Percentiles rank a stretch among this genome's conserved stretches.
Conservation (phyloP, 306 rosid species). For the Castanea mollissima region DNA sequence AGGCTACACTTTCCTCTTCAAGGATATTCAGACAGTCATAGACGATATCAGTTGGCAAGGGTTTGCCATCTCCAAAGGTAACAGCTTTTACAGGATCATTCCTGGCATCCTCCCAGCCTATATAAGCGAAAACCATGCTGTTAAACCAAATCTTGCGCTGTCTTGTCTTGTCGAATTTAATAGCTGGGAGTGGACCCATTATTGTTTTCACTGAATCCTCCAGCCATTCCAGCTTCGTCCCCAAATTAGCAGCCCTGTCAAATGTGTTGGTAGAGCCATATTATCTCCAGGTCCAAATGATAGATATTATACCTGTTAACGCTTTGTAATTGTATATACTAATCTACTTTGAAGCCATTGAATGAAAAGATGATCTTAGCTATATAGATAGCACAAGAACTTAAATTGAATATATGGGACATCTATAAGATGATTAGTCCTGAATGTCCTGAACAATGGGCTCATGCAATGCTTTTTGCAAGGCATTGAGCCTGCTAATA, state of each 20-base stretch:
- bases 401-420: too few relatives aligned
- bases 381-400: too few relatives aligned
- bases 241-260: slow-evolving; percentile 73
- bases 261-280: background rate
- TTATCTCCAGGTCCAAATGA: background rate
- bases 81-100: slow-evolving; percentile 81
- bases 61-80: slow-evolving; percentile 73
- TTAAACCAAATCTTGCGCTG: slow-evolving; percentile 81
- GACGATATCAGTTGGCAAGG: slow-evolving; percentile 57
- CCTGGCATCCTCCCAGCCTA: slow-evolving; percentile 49
- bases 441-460: too few relatives aligned
- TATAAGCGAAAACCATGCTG: slow-evolving; percentile 88
- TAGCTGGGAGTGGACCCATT: slow-evolving; percentile 84
- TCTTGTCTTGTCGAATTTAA: slow-evolving; percentile 54
- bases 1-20: slow-evolving; percentile 72
- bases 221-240: slow-evolving; percentile 83
- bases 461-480: too few relatives aligned
- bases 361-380: too few relatives aligned
- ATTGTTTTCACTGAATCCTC: slow-evolving; percentile 70
- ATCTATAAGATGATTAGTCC: too few relatives aligned
- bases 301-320: background rate
- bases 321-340: background rate
- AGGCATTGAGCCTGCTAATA: background rate
- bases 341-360: too few relatives aligned
- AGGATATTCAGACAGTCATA: slow-evolving; percentile 60